These are phyloP conservation scores for Blastocladiella emersonii DNA, from an alignment of 371 early-diverging fungal genomes.

Conservation along the genomic window DNA sequence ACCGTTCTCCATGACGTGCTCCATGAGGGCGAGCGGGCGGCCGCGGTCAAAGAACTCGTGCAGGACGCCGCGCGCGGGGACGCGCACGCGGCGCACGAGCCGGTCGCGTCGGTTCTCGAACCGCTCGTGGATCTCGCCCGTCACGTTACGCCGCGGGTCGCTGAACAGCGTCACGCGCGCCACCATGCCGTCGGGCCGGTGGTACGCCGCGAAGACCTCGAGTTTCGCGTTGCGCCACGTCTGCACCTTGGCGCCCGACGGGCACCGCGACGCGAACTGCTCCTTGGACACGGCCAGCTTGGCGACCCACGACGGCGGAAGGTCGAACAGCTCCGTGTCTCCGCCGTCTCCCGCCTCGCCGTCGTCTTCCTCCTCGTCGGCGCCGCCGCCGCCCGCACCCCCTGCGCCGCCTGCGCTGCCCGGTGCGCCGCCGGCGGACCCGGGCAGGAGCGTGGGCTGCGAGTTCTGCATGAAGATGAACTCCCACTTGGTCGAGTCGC, in stretches of 20 bases:
- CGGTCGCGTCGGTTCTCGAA: constrained; percentile 33
- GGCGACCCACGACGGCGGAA: constrained; percentile 35
- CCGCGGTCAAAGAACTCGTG: constrained; percentile 35
- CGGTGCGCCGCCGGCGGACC: not conserved
- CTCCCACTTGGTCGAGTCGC: constrained; percentile 42
- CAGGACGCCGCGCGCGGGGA: constrained; percentile 17
- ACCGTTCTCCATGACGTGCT: constrained; percentile 28
- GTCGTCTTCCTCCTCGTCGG: constrained; percentile 18
- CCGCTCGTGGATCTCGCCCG: constrained; percentile 23
- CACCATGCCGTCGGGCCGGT: constrained; percentile 34
- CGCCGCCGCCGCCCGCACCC: constrained; percentile 25
- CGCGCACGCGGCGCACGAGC: constrained; percentile 22
- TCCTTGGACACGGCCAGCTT: constrained; percentile 20
- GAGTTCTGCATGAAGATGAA: constrained; percentile 34
- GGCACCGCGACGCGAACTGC: constrained; percentile 28
- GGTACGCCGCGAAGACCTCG: constrained; percentile 35
- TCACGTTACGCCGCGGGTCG: constrained; percentile 17
- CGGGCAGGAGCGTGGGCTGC: constrained; percentile 12
- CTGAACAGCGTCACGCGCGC: constrained; percentile 26
- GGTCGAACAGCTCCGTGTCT: constrained; percentile 18
- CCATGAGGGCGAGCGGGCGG: constrained; percentile 28
- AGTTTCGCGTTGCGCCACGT: constrained; percentile 24
- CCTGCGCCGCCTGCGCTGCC: constrained; percentile 26
- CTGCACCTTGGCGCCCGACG: constrained; percentile 25
- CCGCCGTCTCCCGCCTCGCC: constrained; percentile 6